Percentiles rank a stretch among this genome's conserved stretches.
phyloP scores from a whole-genome alignment of 1,139 yeast species.

The Suhomyces guaymorum region DNA sequence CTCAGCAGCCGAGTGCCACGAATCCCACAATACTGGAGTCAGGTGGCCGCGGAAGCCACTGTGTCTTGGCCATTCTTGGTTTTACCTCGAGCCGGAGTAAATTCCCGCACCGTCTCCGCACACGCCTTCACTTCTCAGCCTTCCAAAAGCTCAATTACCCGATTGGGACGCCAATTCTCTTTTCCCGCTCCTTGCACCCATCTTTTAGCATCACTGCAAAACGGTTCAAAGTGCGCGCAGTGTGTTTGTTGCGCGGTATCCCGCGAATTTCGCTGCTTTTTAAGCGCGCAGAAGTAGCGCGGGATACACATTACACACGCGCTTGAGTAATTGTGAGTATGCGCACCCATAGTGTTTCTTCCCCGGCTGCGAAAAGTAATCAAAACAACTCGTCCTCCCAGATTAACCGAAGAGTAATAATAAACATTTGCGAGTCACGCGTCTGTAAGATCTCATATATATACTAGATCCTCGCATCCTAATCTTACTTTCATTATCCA shows the following conservation, averaged over 20 bases:
- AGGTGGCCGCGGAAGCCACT: constrained; percentile 6
- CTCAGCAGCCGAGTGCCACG: constrained; percentile 2
- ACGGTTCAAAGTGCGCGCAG: not conserved
- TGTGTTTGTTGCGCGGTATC: not conserved
- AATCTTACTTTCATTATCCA: too few relatives aligned
- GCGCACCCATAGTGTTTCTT: constrained; percentile 1
- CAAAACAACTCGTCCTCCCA: not conserved
- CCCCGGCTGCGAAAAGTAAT: constrained; percentile 10
- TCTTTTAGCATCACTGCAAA: not conserved
- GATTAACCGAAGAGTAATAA: not conserved
- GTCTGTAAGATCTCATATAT: constrained; percentile 4
- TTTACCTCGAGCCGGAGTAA: constrained; percentile 7
- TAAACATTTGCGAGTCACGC: constrained; percentile 1
- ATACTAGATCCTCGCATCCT: constrained; percentile 1
- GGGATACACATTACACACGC: constrained; percentile 2
- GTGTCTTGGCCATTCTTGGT: constrained; percentile 1
- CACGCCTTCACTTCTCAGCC: not conserved
- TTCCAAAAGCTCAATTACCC: constrained; percentile 2
- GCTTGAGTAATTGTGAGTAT: constrained; percentile 3
- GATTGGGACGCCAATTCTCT: constrained; percentile 1
- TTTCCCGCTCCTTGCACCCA: not conserved
- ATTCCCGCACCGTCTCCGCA: constrained; percentile 1
- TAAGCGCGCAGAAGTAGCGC: constrained; percentile 1
- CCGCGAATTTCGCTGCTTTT: constrained; percentile 2
- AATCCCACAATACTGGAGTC: constrained; percentile 1